phyloP scores from a whole-genome alignment of 1,284 basidiomycete genomes.

The Trichosporon coremiiforme region DNA sequence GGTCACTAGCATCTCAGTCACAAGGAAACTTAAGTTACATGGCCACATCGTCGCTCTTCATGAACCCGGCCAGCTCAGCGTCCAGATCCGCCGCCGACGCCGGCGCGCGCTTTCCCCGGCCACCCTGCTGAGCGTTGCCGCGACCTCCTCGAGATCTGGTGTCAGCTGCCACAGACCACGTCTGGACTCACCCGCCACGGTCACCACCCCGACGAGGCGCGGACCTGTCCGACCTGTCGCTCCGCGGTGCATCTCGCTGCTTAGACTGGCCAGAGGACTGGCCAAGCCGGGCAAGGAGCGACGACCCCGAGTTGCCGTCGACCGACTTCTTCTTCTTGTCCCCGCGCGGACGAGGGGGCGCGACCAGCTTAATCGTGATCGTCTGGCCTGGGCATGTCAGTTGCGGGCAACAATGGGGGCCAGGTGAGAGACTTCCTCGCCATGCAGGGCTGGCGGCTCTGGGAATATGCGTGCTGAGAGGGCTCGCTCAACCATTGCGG shows the following conservation, averaged over 20 bases:
- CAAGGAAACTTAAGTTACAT: slow-evolving; percentile 17
- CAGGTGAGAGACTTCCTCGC: no score
- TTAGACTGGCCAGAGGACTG: neutral
- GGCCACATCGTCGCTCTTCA: slow-evolving; percentile 64
- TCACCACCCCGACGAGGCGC: slow-evolving; percentile 31
- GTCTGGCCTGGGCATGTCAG: slow-evolving; percentile 66
- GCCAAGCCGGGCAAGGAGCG: slow-evolving; percentile 16
- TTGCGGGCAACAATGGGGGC: neutral
- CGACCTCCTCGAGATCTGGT: neutral
- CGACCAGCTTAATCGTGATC: slow-evolving; percentile 68
- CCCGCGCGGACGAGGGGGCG: slow-evolving; percentile 31
- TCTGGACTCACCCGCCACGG: slow-evolving; percentile 35
- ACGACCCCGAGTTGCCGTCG: slow-evolving; percentile 6
- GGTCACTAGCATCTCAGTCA: neutral
- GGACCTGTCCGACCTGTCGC: neutral
- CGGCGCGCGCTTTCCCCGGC: slow-evolving; percentile 58
- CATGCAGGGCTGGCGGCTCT: no score
- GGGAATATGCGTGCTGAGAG: no score
- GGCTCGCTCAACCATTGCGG: no score
- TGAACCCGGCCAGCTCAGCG: slow-evolving; percentile 86
- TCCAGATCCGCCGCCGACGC: slow-evolving; percentile 83
- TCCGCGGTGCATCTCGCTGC: neutral
- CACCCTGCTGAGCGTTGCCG: neutral
- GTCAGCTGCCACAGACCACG: neutral
- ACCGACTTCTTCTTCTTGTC: slow-evolving; percentile 12